A percentile compares a stretch with the other conserved stretches of the same genome.
Evolutionary conservation across 345 rosid genomes (phyloP).

Genomic region (Syzygium aqueum): DNA sequence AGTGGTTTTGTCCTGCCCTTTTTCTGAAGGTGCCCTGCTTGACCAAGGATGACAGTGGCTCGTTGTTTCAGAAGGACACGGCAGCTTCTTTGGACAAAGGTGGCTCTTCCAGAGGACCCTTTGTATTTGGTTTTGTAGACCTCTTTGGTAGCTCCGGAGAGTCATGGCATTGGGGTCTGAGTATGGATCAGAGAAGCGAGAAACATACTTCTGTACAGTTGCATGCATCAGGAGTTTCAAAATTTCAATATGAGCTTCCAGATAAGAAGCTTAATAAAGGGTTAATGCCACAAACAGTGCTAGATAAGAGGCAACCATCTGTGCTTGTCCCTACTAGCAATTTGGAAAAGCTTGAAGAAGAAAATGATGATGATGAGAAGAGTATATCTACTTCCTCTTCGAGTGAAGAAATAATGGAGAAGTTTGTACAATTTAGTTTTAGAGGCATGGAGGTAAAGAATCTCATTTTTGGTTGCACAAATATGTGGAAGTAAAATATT

Average conservation of each 20-base stretch:
- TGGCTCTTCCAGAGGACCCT: conserved; percentile 39
- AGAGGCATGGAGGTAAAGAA: conserved; percentile 42
- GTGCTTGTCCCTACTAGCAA: conserved; percentile 24
- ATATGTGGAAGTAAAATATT: not conserved
- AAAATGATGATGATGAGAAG: conserved; percentile 40
- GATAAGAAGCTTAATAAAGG: conserved; percentile 32
- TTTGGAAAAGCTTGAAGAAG: conserved; percentile 45
- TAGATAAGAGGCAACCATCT: conserved; percentile 31
- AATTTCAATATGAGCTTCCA: conserved; percentile 16
- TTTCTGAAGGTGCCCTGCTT: conserved; percentile 35
- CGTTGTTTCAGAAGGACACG: conserved; percentile 28
- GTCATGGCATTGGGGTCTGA: conserved; percentile 67
- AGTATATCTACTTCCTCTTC: conserved; percentile 38
- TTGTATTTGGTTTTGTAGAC: conserved; percentile 81
- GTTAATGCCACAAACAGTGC: conserved; percentile 26
- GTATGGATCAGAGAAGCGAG: conserved; percentile 52
- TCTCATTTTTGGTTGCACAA: not conserved
- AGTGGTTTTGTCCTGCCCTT: not conserved
- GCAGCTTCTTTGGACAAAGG: conserved; percentile 34
- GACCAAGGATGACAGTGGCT: conserved; percentile 23
- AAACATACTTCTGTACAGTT: conserved; percentile 36
- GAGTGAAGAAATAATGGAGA: conserved; percentile 26
- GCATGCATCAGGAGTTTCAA: conserved; percentile 24
- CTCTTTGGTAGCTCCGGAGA: conserved; percentile 82
- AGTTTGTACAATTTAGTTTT: conserved; percentile 18